Base-by-base conservation (phyloP, 2,329 filamentous ascomycete species). In the Cercospora citrullina region DNA sequence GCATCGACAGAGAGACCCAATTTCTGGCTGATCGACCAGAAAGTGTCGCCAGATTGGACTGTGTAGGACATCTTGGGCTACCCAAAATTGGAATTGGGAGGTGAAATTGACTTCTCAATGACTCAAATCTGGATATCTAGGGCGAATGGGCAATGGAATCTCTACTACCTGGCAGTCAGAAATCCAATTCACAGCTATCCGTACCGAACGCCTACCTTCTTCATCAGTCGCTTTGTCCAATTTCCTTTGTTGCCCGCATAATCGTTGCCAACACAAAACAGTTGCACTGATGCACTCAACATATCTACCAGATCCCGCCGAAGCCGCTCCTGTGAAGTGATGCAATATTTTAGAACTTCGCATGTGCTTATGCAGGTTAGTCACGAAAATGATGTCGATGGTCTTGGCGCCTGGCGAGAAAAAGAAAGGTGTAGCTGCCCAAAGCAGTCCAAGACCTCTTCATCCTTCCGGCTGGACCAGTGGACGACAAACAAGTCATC, bases 11-110 rank as follows among this genome's bases (percentile, higher is more conserved):
- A 63, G 16, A 63, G 48, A 6, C 60, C 65, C 5, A 67, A 36
- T 45, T 33, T 59, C 31, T 67, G 65, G 51, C 59, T 59, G 51
- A 67, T 67, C 7, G 65, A 67, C 31, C 33, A 67, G 48, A 67
- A 62, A 10, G 61, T 67, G 5, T 67, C 65, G 30, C 65, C 65
- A 4, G 60, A 53, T 31, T 30, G 60, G 1, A 67, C 62, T 21
- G 31, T 64, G 53, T 64, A 67, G 1, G 60, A 31, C 65, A 67
- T 67, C 6, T 42, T 31, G 14, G 45, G 48, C 48, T 33, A 30
- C 23, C 1, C 7, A 58, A 9, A 21, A 21, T 33, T 5, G 2
- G 3, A 18, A 33, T 12, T n/a, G 7, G 28, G 23, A 9, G 6
- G n/a, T 8, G 10, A 14, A 23, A 23, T 23, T 4, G 21, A 23